phyloP scores from a whole-genome alignment of 345 rosid species.

The Populus pruinosa region DNA sequence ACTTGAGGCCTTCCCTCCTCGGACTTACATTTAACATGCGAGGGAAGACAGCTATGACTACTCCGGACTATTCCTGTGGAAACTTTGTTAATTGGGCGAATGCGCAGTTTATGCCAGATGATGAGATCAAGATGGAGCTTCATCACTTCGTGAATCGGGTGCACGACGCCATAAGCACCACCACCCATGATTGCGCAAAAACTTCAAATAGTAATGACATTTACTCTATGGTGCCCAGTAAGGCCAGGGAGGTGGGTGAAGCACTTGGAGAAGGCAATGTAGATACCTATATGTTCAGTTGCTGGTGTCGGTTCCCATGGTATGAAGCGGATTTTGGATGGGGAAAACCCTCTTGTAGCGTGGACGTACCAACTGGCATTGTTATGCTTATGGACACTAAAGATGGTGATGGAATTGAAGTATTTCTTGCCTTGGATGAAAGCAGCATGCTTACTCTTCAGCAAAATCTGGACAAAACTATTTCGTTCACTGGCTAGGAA shows the following conservation, averaged over 20 bases:
- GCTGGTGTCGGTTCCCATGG: not conserved
- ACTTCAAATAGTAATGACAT: not conserved
- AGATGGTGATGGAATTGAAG: too few species aligned
- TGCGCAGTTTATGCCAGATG: conserved; percentile 8
- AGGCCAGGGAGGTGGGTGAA: not conserved
- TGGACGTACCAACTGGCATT: too few species aligned
- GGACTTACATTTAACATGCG: too few species aligned
- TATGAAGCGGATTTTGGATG: not conserved
- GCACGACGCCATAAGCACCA: not conserved
- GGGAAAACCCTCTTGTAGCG: not conserved
- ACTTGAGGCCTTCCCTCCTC: too few species aligned
- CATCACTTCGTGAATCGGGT: not conserved
- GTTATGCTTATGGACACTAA: too few species aligned
- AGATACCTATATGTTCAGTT: not conserved
- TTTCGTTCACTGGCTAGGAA: too few species aligned
- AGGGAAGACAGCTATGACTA: too few species aligned
- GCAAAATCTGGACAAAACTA: too few species aligned
- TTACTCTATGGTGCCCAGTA: not conserved
- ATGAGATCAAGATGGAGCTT: not conserved
- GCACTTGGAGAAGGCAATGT: not conserved
- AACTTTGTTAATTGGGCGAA: not conserved
- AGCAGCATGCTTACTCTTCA: too few species aligned
- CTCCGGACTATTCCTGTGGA: too few species aligned
- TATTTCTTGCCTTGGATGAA: too few species aligned
- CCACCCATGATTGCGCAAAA: not conserved